Evolutionary conservation across 257 asterid genomes (phyloP).

Genomic region (Eucommia ulmoides): DNA sequence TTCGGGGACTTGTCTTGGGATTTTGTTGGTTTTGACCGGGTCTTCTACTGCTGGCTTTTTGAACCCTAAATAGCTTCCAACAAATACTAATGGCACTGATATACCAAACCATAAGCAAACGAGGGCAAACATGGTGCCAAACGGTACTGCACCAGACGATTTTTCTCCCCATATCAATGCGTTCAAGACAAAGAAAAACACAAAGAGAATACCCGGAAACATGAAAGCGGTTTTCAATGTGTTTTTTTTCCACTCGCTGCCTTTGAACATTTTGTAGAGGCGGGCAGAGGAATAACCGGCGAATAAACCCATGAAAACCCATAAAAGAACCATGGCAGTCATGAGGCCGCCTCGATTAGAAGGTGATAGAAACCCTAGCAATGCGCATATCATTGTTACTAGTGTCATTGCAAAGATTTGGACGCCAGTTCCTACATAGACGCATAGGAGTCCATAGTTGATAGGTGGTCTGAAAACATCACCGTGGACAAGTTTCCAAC

Average conservation of each 20-base stretch:
- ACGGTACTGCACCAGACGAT: slow-evolving; percentile 46
- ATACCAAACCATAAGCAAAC: slow-evolving; percentile 43
- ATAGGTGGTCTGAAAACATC: slow-evolving; percentile 41
- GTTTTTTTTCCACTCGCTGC: slow-evolving; percentile 31
- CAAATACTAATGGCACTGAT: slow-evolving; percentile 35
- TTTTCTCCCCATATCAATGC: slow-evolving; percentile 43
- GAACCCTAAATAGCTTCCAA: slow-evolving; percentile 31
- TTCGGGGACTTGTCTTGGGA: slow-evolving; percentile 40
- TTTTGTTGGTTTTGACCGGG: slow-evolving; percentile 31
- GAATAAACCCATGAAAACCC: slow-evolving; percentile 40
- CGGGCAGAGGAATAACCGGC: slow-evolving; percentile 35
- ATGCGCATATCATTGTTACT: slow-evolving; percentile 34
- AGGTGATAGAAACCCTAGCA: slow-evolving; percentile 48
- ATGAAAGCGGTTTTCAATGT: slow-evolving; percentile 31
- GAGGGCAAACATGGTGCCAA: slow-evolving; percentile 34
- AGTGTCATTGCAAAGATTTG: slow-evolving; percentile 44
- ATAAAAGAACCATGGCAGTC: slow-evolving; percentile 42
- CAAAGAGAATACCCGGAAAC: slow-evolving; percentile 32
- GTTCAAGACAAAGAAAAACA: slow-evolving; percentile 26
- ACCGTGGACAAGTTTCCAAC: slow-evolving; percentile 44
- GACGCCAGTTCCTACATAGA: slow-evolving; percentile 41
- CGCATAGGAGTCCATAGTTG: slow-evolving; percentile 25
- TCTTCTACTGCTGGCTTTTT: slow-evolving; percentile 16
- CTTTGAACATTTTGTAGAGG: slow-evolving; percentile 27
- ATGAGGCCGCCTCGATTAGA: slow-evolving; percentile 39